phyloP scores from a whole-genome alignment of 2,329 filamentous ascomycete species.

The Epichloe aotearoae region DNA sequence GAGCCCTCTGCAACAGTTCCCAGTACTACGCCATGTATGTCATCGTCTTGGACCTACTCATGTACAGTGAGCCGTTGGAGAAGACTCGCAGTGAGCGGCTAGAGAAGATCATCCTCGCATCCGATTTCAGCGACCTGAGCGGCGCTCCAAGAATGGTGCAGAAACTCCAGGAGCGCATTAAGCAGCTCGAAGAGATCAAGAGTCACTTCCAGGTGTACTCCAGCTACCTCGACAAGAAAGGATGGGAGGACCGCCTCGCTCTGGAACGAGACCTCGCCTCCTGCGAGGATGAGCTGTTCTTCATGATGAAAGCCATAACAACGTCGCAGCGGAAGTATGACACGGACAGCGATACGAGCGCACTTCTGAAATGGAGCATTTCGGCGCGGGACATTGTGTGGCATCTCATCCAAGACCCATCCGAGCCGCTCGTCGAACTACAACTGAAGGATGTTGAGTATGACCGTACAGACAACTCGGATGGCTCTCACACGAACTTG shows the following conservation, averaged over 20 bases:
- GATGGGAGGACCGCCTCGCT: conserved; percentile 82
- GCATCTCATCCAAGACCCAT: conserved; percentile 81
- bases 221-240: conserved; percentile 71
- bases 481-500: conserved; percentile 89
- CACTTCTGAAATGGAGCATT: conserved; percentile 81
- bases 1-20: conserved; percentile 90
- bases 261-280: conserved; percentile 79
- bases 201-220: conserved; percentile 89
- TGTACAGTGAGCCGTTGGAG: conserved; percentile 92
- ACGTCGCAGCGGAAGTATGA: conserved; percentile 84
- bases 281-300: conserved; percentile 96
- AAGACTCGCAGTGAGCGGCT: conserved; percentile 93
- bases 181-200: conserved; percentile 92
- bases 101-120: conserved; percentile 97
- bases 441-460: conserved; percentile 86
- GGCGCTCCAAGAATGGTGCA: conserved; percentile 90
- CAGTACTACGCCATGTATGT: conserved; percentile 98
- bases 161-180: conserved; percentile 80
- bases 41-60: conserved; percentile 86
- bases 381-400: conserved; percentile 93
- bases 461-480: conserved; percentile 89
- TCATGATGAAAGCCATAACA: conserved; percentile 99
- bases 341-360: conserved; percentile 55
- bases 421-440: conserved; percentile 81
- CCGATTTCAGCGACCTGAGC: conserved; percentile 92